Base-by-base conservation (phyloP, 2,329 filamentous ascomycete genomes). In the Aspergillus latus region DNA sequence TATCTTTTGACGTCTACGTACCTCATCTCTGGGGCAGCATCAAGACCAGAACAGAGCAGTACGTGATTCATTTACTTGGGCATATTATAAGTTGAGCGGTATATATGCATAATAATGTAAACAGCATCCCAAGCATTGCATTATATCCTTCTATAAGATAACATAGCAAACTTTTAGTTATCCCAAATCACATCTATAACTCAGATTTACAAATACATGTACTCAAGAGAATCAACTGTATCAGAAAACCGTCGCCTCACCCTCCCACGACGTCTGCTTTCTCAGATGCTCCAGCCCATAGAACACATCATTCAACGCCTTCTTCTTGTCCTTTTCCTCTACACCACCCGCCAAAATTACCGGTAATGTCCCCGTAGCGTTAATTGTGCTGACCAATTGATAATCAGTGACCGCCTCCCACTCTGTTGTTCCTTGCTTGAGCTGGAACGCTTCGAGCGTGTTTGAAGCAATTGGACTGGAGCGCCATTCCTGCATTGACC, bases 401-500 rank as follows among this genome's bases (percentile, higher is more conserved):
- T 21, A 21, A 32, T 64, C 62, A 4, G 64, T 57, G 36, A 54
- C 36, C 10, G 65, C 60, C 28, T 62, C 62, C 67, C 68, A 73
- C 7, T 60, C 61, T 26, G 73, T n/a, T 3, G 54, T 47, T 3
- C 60, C 61, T 5, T 52, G 28, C 3, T 59, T 64, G 42, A 67
- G 42, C 43, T 55, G 61, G 62, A 74, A 71, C 7, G 56, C 55
- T 57, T 76, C 70, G 26, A 73, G 61, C 15, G 51, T 56, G 28
- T 65, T 56, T 10, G 64, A 57, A 7, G 64, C 45, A 28, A 50
- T 21, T 8, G 64, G 46, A 28, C 50, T 62, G 5, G 60, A 56
- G 58, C 64, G 70, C 69, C 69, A 71, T 48, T 73, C 68, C 32
- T 74, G 76, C 3, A 73, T 81, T n/a, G 81, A 84, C 11, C 76